Evolutionary conservation across 495 filamentous ascomycete genomes (phyloP).

Genomic region (Neurospora sp.): DNA sequence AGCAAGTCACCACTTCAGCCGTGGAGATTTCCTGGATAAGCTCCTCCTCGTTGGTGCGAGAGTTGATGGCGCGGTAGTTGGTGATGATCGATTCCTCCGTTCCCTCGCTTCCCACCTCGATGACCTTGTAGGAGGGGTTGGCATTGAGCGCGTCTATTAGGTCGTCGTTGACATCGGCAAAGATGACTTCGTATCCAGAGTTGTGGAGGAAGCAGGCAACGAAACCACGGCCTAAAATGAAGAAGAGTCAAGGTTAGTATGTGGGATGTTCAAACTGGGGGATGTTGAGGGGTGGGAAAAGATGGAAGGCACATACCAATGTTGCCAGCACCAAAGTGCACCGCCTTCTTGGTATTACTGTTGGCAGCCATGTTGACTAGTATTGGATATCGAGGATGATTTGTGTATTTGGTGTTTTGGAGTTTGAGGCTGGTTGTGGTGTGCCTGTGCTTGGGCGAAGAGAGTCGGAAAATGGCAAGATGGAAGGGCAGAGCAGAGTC

Average conservation of each 20-base stretch:
- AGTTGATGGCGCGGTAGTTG: conserved; percentile 94
- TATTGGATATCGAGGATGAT: background rate
- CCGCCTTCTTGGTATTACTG: conserved; percentile 53
- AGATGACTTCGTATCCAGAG: conserved; percentile 84
- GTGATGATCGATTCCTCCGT: conserved; percentile 73
- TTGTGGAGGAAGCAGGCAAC: conserved; percentile 65
- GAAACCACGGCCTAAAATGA: conserved; percentile 38
- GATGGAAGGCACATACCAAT: conserved; percentile 40
- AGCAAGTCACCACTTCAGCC: conserved; percentile 88
- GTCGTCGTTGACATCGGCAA: conserved; percentile 79
- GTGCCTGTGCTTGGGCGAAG: background rate
- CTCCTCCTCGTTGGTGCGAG: conserved; percentile 66
- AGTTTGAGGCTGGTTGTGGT: background rate
- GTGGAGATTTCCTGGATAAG: conserved; percentile 75
- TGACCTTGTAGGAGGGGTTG: conserved; percentile 71
- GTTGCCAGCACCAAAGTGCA: conserved; percentile 93
- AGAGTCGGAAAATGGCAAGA: background rate
- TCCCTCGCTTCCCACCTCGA: conserved; percentile 81
- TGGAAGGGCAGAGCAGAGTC: background rate
- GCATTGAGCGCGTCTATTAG: conserved; percentile 69
- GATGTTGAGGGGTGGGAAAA: background rate
- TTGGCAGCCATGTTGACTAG: conserved; percentile 7
- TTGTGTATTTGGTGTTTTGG: background rate
- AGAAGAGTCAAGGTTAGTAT: conserved; percentile 8
- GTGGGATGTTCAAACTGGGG: background rate